Evolutionary conservation across 352 stramenopile genomes (phyloP), one percentile per base, ranked within the genome.

Genomic region (Phytophthora agathidicida): DNA sequence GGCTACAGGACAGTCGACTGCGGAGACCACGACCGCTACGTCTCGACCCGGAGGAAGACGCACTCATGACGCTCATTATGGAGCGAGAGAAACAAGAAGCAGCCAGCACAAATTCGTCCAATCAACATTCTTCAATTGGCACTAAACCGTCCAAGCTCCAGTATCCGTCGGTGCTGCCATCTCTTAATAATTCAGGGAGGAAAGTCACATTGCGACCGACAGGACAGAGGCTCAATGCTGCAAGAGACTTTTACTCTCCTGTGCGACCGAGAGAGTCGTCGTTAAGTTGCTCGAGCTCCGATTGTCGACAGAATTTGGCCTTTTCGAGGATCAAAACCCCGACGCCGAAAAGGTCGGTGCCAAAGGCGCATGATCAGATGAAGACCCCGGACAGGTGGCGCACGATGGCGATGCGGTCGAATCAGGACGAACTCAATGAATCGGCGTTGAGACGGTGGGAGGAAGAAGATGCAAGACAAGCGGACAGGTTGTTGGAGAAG

Each of bases 1-100:
- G 19, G 41, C 20, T 48, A 31, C 44, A 59, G 13, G 44, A 60
- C 36, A 30, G 30, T 44, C 55, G 33, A 10, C 28, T 16, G 55
- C 47, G 44, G 7, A 64, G 53, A 24, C 19, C 52, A 6, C 20
- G 35, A 16, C 41, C 47, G 30, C 8, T 60, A 22, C 37, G 39
- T 14, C 24, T 61, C 30, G 45, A 65, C 51, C 53, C 41, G 13
- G 75, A 84, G 8, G 71, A 84, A 22, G 75, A 78, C 45, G 68
- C 68, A 8, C 66, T 80, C 16, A 78, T 76, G 69, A 43, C 56
- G 14, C 57, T 82, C 45, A 68, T 80, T 22, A 59, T 58, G 28
- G 59, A 77, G 51, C 53, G 54, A 32, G 75, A 85, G 36, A 38
- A 62, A 4, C 51, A 38, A 32, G 69, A 77, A 41, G 20, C 16